Percentiles rank a stretch among this genome's conserved stretches.
Conservation (phyloP, 257 asterid genomes). For the Petunia secreta region DNA sequence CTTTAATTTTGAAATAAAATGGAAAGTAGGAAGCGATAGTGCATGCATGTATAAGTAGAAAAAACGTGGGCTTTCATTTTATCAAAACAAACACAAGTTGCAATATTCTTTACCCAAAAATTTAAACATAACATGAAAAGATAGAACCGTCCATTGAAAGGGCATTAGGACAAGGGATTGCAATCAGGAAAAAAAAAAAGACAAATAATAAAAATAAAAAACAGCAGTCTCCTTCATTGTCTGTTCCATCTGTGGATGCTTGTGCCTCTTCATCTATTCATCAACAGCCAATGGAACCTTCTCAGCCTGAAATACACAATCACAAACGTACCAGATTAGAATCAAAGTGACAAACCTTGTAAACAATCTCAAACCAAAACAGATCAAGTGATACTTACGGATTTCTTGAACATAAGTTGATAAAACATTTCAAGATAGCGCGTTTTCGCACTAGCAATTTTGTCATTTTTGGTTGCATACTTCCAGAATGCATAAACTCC, state of each 20-base stretch:
- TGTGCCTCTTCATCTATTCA: conserved; percentile 21
- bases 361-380: background rate
- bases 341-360: background rate
- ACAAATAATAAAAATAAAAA: background rate
- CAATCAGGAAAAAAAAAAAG: background rate
- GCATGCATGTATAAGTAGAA: background rate
- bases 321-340: conserved; percentile 3
- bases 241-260: background rate
- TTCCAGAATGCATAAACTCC: conserved; percentile 32
- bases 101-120: background rate
- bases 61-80: background rate
- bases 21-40: background rate
- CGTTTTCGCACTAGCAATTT: conserved; percentile 17
- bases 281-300: conserved; percentile 29
- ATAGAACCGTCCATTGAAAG: conserved; percentile 14
- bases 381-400: background rate
- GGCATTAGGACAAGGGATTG: conserved; percentile 16
- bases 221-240: background rate
- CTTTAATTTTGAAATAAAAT: background rate
- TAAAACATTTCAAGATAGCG: conserved; percentile 31
- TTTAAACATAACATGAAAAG: conserved; percentile 9
- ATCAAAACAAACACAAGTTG: conserved; percentile 1
- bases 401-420: conserved; percentile 26
- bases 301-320: conserved; percentile 22
- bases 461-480: conserved; percentile 24